Base-by-base conservation (phyloP, 441 rosid genomes). In the Croton setiger region DNA sequence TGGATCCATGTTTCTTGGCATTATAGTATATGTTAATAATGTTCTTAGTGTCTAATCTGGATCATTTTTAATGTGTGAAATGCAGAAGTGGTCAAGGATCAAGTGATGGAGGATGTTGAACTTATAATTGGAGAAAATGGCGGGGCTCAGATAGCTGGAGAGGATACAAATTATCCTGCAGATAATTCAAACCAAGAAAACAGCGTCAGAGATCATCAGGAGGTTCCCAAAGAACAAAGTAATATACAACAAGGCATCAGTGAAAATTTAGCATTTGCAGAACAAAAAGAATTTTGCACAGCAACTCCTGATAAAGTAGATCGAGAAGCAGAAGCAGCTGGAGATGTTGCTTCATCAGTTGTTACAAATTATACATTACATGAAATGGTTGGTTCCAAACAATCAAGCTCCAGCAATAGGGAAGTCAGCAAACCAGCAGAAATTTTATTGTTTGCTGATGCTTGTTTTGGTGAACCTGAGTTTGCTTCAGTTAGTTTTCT, bases 151-250 rank as follows among this genome's bases (percentile, higher is more conserved):
- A 61, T 36, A 15, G 63, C 18, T 55, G 18, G 36, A 0, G 62
- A 58, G 66, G 44, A 36, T 43, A 36, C 41, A 49, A 64, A 56
- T 64, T 54, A 68, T 69, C 33, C 69, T 23, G 18, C 35, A 58
- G 49, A 52, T 47, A 67, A 8, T 35, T 44, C 64, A 37, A 41
- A 49, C 56, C 21, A 37, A 70, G 75, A 71, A 68, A 41, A 43
- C 27, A 53, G 49, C 61, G 52, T 12, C 10, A 36, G 15, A 39
- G 58, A 27, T 52, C 35, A 33, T 54, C 69, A 39, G 23, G 74
- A 68, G 35, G 64, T 49, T 21, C 12, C 31, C 23, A 14, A 39
- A 17, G 45, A 49, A 43, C 60, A 39, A 49, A 51, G 61, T 39
- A 37, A 66, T 60, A 72, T 62, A 64, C 63, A 41, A 10, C 59